phyloP scores from a whole-genome alignment of 2,329 filamentous ascomycete species.

The Ambrosiella beaveri region DNA sequence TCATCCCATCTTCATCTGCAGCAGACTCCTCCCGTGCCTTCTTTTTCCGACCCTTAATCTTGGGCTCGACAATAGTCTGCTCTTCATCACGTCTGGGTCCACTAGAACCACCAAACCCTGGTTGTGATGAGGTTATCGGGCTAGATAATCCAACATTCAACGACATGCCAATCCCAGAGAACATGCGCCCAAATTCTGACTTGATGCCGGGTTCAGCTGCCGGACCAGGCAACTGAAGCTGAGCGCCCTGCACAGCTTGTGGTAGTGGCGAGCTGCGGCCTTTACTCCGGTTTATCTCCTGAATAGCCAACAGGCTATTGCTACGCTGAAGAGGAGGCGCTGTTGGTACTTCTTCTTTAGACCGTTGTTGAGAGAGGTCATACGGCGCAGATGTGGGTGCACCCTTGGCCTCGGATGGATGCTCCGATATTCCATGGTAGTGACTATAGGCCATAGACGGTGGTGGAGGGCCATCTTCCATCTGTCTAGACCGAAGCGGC shows the following conservation, averaged over 20 bases:
- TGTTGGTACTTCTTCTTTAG: slow-evolving; percentile 35
- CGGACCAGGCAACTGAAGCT: slow-evolving; percentile 61
- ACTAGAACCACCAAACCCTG: slow-evolving; percentile 19
- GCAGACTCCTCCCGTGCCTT: slow-evolving; percentile 63
- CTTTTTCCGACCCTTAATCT: slow-evolving; percentile 32
- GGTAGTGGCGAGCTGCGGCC: slow-evolving; percentile 77
- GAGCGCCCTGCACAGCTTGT: slow-evolving; percentile 83
- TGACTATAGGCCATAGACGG: slow-evolving; percentile 31
- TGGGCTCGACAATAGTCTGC: slow-evolving; percentile 29
- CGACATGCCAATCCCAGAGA: slow-evolving; percentile 65
- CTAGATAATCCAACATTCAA: slow-evolving; percentile 35
- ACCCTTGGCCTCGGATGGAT: background rate
- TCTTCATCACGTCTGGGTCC: slow-evolving; percentile 34
- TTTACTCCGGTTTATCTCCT: slow-evolving; percentile 56
- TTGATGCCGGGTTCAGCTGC: slow-evolving; percentile 78
- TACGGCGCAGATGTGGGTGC: slow-evolving; percentile 15
- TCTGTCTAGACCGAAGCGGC: slow-evolving; percentile 21
- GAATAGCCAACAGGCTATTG: slow-evolving; percentile 55
- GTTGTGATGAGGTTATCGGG: slow-evolving; percentile 26
- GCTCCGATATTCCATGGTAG: background rate
- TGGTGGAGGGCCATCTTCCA: slow-evolving; percentile 32
- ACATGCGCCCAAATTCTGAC: slow-evolving; percentile 87
- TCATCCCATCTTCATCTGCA: slow-evolving; percentile 48
- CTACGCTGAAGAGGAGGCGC: slow-evolving; percentile 19
- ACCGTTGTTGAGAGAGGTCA: slow-evolving; percentile 21